Evolutionary conservation across 2,329 filamentous ascomycete species (phyloP), one percentile per base, ranked within the genome.

Genomic region (Aureobasidium lini): DNA sequence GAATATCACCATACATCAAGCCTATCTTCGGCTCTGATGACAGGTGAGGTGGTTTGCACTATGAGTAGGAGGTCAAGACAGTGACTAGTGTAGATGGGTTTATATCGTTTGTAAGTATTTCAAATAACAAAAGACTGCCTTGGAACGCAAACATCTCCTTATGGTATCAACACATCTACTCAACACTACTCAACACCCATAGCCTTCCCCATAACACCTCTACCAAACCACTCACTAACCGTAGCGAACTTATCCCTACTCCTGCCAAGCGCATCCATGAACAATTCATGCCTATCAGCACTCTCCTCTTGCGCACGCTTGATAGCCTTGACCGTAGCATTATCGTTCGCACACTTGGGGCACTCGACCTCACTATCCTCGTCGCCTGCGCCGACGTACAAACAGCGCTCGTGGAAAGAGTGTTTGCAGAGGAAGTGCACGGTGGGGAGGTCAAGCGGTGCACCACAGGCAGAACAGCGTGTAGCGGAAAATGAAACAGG

Each of bases 351-450:
- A 68, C 94, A 99, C 36, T 90, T 81, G 9, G 93, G 91, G 70
- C 94, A 99, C 72, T 96, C 91, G 0, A 86, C 81, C 40, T 84
- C 79, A 9, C 83, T 79, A 54, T 86, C 85, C 23, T 82, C 79
- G 3, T 76, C 75, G 3, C 70, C 72, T 4, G 70, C 72, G 8
- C 67, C 66, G 5, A 79, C 77, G 69, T 89, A 89, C 43, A 99
- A 76, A 72, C 93, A 99, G 47, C 89, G 82, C 75, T 95, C 90
- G 71, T 99, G 94, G 79, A 96, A 99, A 62, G 87, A 92, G 72
- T 99, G 94, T 72, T 95, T 96, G 77, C 94, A 99, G 63, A 99
- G 75, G 72, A 99, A 99, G 71, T 99, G 94, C 49, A 99, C 92
- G 0, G 87, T 89, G 0, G 94, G 94, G 11, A 97, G 78, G 64